Evolutionary conservation across 495 filamentous ascomycete species (phyloP), one percentile per base, ranked within the genome.

Genomic region (Penicillium turbatum): DNA sequence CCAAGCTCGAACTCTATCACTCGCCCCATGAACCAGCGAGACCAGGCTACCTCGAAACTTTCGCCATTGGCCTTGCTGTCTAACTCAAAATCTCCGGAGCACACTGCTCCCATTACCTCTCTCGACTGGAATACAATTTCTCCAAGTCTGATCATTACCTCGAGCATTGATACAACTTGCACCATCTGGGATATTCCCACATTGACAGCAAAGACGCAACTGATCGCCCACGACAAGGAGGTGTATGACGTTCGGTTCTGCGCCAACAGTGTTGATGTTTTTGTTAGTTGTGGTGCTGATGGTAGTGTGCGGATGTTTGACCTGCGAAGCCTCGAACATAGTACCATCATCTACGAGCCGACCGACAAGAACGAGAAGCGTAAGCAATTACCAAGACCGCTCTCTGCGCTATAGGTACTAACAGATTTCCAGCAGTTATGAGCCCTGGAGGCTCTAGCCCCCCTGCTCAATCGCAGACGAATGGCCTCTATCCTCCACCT

Each of bases 161-260:
- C 89, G 3, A 97, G 92, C 67, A 99, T 99, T 56, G 93, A 99
- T 66, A 99, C 93, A 0, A 99, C 93, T 1, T 99, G 93, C 72
- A 99, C 93, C n/a, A 97, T 99, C 51, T 99, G 93, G 93, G 93
- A 99, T 63, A 99, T 99, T 27, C 93, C 93, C 2, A 96, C 93
- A 3, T 73, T 99, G 55, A 99, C 93, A 1, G 93, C 93, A 12
- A 99, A 99, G 71, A 99, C 93, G 2, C 93, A 99, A 69, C 73
- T 99, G 12, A 99, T 99, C 69, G 93, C 93, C 21, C 93, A 99
- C 63, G 93, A 99, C 71, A 97, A 97, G 69, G 93, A 99, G 71
- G 93, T 99, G 5, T 99, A 95, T 61, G 93, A 99, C 67, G 93
- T 99, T 31, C 85, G 93, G 11, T 99, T 97, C 70, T 97, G 93